Conservation (phyloP, 2,329 filamentous ascomycete species). For the Nakataea oryzae region DNA sequence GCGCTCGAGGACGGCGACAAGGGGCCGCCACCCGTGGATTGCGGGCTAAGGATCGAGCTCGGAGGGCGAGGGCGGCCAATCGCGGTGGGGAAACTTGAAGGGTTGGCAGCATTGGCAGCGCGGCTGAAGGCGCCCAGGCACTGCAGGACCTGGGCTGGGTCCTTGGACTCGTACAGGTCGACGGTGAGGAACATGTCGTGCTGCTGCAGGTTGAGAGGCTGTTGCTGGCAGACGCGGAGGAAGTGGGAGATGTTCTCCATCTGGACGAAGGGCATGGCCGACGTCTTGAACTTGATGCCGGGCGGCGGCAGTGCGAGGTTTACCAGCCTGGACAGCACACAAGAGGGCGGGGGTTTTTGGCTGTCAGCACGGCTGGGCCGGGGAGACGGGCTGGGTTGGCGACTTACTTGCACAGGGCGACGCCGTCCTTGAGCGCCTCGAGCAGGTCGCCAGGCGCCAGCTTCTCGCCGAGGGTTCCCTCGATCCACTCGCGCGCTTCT, state of each 20-base stretch:
- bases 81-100: slow-evolving; percentile 59
- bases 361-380: background rate
- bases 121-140: slow-evolving; percentile 88
- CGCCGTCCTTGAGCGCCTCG: slow-evolving; percentile 80
- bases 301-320: slow-evolving; percentile 70
- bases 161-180: slow-evolving; percentile 90
- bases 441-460: slow-evolving; percentile 69
- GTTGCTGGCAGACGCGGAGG: slow-evolving; percentile 73
- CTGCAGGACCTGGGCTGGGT: slow-evolving; percentile 90
- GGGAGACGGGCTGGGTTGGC: background rate
- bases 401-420: slow-evolving; percentile 79
- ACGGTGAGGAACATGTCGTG: slow-evolving; percentile 97
- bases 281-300: slow-evolving; percentile 81
- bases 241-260: slow-evolving; percentile 99
- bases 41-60: slow-evolving; percentile 50
- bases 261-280: slow-evolving; percentile 94
- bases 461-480: slow-evolving; percentile 64
- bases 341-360: too few relatives aligned
- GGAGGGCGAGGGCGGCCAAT: slow-evolving; percentile 62
- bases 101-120: slow-evolving; percentile 65
- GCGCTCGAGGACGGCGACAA: background rate
- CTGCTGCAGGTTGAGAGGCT: slow-evolving; percentile 77
- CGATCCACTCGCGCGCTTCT: slow-evolving; percentile 79
- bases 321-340: slow-evolving; percentile 48
- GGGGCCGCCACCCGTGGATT: slow-evolving; percentile 45